Evolutionary conservation across 2,329 filamentous ascomycete genomes (phyloP).

Genomic region (Claviceps spartinae): DNA sequence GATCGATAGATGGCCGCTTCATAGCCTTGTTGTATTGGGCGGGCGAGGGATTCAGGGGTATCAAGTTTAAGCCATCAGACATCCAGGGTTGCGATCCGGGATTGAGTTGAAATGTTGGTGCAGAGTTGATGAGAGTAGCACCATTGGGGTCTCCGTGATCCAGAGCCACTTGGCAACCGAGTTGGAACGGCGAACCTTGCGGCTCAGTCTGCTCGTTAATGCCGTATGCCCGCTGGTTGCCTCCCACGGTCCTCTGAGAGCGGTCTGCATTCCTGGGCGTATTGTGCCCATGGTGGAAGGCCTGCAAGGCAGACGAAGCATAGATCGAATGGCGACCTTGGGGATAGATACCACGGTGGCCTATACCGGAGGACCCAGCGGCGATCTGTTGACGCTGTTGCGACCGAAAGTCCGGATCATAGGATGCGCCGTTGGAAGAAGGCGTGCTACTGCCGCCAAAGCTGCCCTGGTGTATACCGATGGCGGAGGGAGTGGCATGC

Average conservation of each 20-base stretch:
- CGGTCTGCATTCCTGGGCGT: conserved; percentile 31
- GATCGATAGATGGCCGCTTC: conserved; percentile 27
- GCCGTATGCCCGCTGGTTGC: conserved; percentile 24
- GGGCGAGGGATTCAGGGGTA: conserved; percentile 17
- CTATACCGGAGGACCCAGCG: conserved; percentile 27
- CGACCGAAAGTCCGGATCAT: conserved; percentile 13
- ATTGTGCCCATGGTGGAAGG: conserved; percentile 22
- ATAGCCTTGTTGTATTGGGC: conserved; percentile 13
- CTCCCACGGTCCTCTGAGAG: conserved; percentile 28
- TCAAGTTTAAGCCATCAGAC: conserved; percentile 15
- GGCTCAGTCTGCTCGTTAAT: conserved; percentile 25
- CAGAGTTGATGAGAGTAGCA: conserved; percentile 16
- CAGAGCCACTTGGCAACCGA: conserved; percentile 21
- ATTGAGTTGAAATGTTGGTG: conserved; percentile 31
- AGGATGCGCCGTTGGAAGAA: conserved; percentile 15
- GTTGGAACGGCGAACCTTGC: conserved; percentile 23
- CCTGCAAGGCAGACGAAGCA: conserved; percentile 23
- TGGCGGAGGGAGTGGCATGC: conserved; percentile 29
- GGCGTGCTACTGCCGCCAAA: conserved; percentile 12
- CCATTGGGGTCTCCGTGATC: conserved; percentile 15
- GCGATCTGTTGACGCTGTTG: conserved; percentile 18
- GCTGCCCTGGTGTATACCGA: conserved; percentile 23
- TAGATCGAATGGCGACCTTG: conserved; percentile 40
- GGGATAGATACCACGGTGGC: conserved; percentile 15
- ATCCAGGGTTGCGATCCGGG: conserved; percentile 34